A percentile compares a stretch with the other conserved stretches of the same genome.
These are phyloP conservation scores for Cyclostephanos tholiformis DNA, from an alignment of 108 stramenopile species.

Conservation along the genomic window DNA sequence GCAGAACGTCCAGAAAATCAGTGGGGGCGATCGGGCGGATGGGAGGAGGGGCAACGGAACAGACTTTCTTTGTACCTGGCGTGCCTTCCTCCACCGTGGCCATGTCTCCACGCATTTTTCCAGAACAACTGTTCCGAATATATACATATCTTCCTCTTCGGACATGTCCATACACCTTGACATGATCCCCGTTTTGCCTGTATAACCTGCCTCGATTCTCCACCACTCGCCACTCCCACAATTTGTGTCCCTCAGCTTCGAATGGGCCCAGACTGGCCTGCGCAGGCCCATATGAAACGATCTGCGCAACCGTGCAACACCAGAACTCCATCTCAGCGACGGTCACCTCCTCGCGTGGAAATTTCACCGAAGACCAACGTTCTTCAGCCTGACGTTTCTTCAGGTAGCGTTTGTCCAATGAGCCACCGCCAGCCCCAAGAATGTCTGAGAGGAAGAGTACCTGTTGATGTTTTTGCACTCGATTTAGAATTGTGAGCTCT, in stretches of 20 bases:
- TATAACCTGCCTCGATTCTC: not conserved
- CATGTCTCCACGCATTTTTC: not conserved
- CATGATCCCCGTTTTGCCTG: not conserved
- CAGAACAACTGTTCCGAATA: too few species aligned
- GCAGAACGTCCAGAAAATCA: not conserved
- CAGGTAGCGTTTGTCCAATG: slow-evolving; percentile 9
- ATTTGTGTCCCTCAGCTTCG: too few species aligned
- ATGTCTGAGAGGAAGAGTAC: slow-evolving; percentile 6
- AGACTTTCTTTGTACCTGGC: not conserved
- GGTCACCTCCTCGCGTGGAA: not conserved
- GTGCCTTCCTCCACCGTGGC: not conserved
- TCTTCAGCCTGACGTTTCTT: not conserved
- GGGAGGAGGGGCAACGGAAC: not conserved
- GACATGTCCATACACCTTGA: too few species aligned
- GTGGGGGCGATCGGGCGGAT: not conserved
- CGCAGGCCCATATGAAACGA: too few species aligned
- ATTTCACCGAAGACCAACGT: not conserved
- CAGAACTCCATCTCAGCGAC: too few species aligned
- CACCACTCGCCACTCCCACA: not conserved
- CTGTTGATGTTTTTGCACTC: not conserved
- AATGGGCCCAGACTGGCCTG: too few species aligned
- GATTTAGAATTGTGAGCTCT: too few species aligned
- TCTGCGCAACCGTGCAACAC: too few species aligned
- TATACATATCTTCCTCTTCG: too few species aligned
- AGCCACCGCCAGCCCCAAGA: not conserved